These are phyloP conservation scores for Debaryomyces prosopidis DNA, from an alignment of 805 yeast genomes.

Conservation along the genomic window DNA sequence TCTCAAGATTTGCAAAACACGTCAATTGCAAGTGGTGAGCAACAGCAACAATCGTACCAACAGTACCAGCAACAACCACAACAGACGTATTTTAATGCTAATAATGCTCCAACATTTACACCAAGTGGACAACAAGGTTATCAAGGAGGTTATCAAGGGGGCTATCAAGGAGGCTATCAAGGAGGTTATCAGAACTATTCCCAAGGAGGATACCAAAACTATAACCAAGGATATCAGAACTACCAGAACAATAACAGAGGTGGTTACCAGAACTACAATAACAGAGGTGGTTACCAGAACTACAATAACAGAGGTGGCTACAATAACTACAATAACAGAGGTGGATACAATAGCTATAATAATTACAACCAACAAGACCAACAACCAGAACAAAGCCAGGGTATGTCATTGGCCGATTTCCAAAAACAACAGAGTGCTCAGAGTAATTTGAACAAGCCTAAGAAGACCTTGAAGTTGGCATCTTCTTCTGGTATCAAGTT, in stretches of 20 bases:
- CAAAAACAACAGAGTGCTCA: constrained; percentile 61
- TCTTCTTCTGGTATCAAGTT: constrained; percentile 65
- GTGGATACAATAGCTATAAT: constrained; percentile 16
- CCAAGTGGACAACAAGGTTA: constrained; percentile 35
- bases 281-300: constrained; percentile 15
- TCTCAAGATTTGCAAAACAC: constrained; percentile 45
- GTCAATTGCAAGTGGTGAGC: constrained; percentile 28
- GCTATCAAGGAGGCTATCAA: constrained; percentile 22
- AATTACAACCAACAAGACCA: constrained; percentile 21
- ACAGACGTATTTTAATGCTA: constrained; percentile 44
- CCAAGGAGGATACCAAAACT: constrained; percentile 11
- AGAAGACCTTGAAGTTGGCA: constrained; percentile 67
- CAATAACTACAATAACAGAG: constrained; percentile 17
- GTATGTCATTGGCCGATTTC: constrained; percentile 80
- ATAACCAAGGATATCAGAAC: constrained; percentile 24
- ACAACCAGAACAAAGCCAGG: constrained; percentile 24
- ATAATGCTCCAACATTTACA: constrained; percentile 49
- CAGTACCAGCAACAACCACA: constrained; percentile 19
- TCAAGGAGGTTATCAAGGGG: constrained; percentile 19
- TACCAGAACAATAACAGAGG: constrained; percentile 21
- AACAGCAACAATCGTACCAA: constrained; percentile 28
- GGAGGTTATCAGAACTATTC: constrained; percentile 8
- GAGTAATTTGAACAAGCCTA: constrained; percentile 50
- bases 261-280: constrained; percentile 20
- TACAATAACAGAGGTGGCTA: constrained; percentile 22